phyloP scores from a whole-genome alignment of 352 stramenopile genomes.

The Pythium pectinolyticum region DNA sequence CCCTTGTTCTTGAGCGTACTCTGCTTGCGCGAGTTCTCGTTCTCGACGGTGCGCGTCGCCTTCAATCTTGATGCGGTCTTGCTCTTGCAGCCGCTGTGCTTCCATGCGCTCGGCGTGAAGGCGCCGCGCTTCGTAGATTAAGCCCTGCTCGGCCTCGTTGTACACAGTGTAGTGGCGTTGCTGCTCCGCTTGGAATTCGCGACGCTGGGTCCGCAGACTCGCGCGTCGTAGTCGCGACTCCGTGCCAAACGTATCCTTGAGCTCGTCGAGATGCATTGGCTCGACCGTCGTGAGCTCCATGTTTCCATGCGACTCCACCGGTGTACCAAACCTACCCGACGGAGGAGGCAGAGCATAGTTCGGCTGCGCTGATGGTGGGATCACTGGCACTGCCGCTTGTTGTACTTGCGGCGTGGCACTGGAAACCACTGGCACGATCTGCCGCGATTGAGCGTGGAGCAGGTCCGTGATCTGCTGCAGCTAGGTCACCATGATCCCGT shows the following conservation, averaged over 20 bases:
- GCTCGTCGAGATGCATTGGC: background rate
- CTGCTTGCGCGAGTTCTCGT: no score
- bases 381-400: no score
- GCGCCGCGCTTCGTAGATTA: background rate
- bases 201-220: background rate
- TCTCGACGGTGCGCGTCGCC: background rate
- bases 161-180: background rate
- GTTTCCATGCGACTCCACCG: no score
- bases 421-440: no score
- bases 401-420: no score
- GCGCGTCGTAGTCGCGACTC: background rate
- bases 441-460: no score
- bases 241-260: background rate
- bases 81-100: background rate
- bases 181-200: background rate
- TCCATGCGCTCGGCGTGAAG: background rate
- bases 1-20: no score
- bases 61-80: background rate
- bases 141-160: background rate
- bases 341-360: no score
- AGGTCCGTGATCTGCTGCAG: no score
- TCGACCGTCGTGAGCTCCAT: background rate
- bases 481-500: no score
- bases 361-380: no score
- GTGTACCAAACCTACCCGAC: no score